Percentiles rank a stretch among this genome's conserved stretches.
Conservation (phyloP, 1,284 basidiomycete species). For the Pulveroboletus sp. region DNA sequence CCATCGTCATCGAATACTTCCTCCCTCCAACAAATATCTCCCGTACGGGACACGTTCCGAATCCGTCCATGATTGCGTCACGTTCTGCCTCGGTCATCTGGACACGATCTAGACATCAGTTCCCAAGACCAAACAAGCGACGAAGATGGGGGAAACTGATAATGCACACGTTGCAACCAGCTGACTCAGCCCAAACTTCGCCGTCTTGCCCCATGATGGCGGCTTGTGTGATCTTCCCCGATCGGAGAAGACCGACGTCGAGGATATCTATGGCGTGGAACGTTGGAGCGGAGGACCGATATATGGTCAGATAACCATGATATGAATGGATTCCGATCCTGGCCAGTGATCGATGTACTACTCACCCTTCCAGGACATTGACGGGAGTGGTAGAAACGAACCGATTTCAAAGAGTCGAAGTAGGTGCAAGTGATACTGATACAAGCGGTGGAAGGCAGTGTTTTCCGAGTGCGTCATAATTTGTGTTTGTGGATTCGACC, state of each 20-base stretch:
- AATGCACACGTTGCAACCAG: slow-evolving; percentile 72
- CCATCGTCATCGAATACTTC: slow-evolving; percentile 31
- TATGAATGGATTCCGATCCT: not conserved
- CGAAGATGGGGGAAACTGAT: not conserved
- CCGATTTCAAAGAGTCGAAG: not conserved
- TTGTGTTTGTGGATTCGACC: too few species aligned
- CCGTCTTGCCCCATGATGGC: slow-evolving; percentile 87
- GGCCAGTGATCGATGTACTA: not conserved
- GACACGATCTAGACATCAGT: not conserved
- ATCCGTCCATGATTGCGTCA: slow-evolving; percentile 20
- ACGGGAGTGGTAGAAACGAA: not conserved
- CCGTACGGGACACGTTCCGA: slow-evolving; percentile 21
- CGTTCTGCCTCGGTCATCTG: slow-evolving; percentile 26
- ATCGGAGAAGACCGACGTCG: slow-evolving; percentile 71
- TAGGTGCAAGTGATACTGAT: not conserved
- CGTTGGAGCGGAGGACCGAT: not conserved
- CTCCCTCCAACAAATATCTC: slow-evolving; percentile 31
- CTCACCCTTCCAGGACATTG: slow-evolving; percentile 58
- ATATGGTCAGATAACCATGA: not conserved
- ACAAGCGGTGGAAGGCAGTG: not conserved
- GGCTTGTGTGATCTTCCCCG: slow-evolving; percentile 73
- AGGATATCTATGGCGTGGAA: slow-evolving; percentile 21
- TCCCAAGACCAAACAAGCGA: not conserved
- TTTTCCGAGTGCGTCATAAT: not conserved
- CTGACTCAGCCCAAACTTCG: slow-evolving; percentile 83